A percentile compares a stretch with the other conserved stretches of the same genome.
Evolutionary conservation across 805 yeast genomes (phyloP).

Genomic region (Komagataella kurtzmanii): DNA sequence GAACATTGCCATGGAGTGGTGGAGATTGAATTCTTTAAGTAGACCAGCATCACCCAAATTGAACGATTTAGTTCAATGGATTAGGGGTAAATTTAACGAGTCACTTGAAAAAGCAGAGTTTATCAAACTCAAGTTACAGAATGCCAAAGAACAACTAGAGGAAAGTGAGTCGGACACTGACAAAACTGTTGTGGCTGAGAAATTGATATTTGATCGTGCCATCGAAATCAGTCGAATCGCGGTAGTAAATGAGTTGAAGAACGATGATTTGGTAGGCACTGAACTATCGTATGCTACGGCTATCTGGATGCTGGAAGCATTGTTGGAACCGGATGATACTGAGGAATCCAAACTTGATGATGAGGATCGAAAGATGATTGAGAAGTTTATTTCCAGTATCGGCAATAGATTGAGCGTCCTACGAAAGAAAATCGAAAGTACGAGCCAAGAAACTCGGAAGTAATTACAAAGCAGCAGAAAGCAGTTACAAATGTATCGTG

Average conservation of each 20-base stretch:
- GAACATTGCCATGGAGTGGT: conserved; percentile 81
- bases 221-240: conserved; percentile 86
- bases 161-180: background rate
- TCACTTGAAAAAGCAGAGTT: conserved; percentile 81
- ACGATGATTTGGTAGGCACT: conserved; percentile 62
- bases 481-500: background rate
- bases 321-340: conserved; percentile 37
- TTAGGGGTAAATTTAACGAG: conserved; percentile 79
- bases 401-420: conserved; percentile 67
- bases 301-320: conserved; percentile 89
- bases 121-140: conserved; percentile 42
- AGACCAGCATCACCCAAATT: conserved; percentile 26
- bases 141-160: conserved; percentile 24
- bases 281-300: conserved; percentile 85
- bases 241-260: conserved; percentile 74
- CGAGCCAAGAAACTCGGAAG: background rate
- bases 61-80: conserved; percentile 80
- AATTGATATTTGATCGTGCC: conserved; percentile 83
- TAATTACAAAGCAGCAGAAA: background rate
- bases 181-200: conserved; percentile 51
- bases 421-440: conserved; percentile 37
- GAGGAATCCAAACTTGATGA: conserved; percentile 40
- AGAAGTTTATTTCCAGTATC: conserved; percentile 70
- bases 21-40: conserved; percentile 38
- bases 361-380: conserved; percentile 65